These are phyloP conservation scores for Phaeosphaeria sp. DNA, from an alignment of 2,329 filamentous ascomycete genomes.

Conservation along the genomic window DNA sequence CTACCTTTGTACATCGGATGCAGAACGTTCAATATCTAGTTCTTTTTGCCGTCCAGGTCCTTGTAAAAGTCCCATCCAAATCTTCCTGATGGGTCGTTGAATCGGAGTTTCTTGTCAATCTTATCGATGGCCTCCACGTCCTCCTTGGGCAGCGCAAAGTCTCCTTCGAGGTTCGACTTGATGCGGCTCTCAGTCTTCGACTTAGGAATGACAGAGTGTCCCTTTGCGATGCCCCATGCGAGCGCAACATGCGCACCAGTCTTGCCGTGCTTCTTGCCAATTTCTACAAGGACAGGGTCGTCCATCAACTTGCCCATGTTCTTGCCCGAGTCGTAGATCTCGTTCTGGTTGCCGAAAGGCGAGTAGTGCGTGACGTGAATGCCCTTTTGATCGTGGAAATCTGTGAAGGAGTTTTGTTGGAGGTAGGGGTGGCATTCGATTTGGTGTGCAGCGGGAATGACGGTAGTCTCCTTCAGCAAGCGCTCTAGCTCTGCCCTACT, in stretches of 20 bases:
- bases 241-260: conserved; percentile 85
- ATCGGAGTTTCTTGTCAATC: conserved; percentile 67
- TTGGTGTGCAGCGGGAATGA: conserved; percentile 42
- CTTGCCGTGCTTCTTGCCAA: conserved; percentile 68
- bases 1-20: not conserved
- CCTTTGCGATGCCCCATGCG: conserved; percentile 80
- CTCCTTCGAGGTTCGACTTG: conserved; percentile 57
- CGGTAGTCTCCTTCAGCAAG: conserved; percentile 54
- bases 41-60: conserved; percentile 62
- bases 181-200: conserved; percentile 41
- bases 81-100: conserved; percentile 64
- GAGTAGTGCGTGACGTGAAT: conserved; percentile 46
- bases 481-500: conserved; percentile 54
- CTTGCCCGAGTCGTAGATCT: conserved; percentile 40
- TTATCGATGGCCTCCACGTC: conserved; percentile 70
- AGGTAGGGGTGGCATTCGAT: conserved; percentile 42
- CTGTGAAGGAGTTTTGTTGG: conserved; percentile 33
- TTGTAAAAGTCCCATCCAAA: conserved; percentile 67
- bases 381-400: conserved; percentile 35
- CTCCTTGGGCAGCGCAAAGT: conserved; percentile 73
- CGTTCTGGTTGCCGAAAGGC: conserved; percentile 44
- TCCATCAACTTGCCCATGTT: conserved; percentile 49
- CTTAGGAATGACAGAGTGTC: conserved; percentile 44
- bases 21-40: not conserved
- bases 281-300: conserved; percentile 70